A percentile compares a stretch with the other conserved stretches of the same genome.
These are phyloP conservation scores for Kuraishia ogatae DNA, from an alignment of 805 yeast genomes.

Conservation along the genomic window DNA sequence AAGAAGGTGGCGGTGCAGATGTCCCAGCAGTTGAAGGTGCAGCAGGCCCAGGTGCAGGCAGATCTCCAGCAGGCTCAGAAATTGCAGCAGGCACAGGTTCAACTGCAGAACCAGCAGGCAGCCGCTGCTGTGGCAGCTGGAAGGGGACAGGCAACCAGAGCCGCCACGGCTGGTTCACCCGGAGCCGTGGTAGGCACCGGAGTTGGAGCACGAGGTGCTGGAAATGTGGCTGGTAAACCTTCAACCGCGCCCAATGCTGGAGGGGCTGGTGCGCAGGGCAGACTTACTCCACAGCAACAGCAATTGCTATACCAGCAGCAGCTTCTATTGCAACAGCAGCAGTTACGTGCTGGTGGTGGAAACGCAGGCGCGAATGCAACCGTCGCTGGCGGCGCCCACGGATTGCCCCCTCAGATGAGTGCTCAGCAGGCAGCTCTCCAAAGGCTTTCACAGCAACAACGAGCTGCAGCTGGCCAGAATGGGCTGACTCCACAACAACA, in stretches of 20 bases:
- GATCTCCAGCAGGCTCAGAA: constrained; percentile 3
- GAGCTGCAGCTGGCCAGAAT: not conserved
- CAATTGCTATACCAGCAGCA: not conserved
- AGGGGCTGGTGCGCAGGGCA: not conserved
- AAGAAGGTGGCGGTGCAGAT: constrained; percentile 41
- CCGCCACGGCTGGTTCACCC: not conserved
- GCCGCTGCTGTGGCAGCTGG: constrained; percentile 5
- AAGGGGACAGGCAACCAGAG: not conserved
- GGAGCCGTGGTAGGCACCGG: not conserved
- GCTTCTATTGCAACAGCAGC: not conserved
- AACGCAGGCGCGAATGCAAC: not conserved
- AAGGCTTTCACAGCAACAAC: constrained; percentile 1
- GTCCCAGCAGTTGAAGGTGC: constrained; percentile 26
- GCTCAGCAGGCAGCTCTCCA: not conserved
- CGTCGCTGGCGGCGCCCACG: not conserved
- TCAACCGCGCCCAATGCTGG: not conserved
- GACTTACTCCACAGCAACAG: constrained; percentile 3
- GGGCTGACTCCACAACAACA: constrained; percentile 3
- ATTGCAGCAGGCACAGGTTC: constrained; percentile 2
- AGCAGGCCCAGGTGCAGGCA: constrained; percentile 6
- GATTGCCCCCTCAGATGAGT: not conserved
- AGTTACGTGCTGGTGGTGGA: not conserved
- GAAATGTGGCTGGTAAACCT: not conserved
- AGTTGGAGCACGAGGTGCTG: not conserved
- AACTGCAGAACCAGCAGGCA: not conserved